Evolutionary conservation across 345 rosid genomes (phyloP).

Genomic region (Draba incana): DNA sequence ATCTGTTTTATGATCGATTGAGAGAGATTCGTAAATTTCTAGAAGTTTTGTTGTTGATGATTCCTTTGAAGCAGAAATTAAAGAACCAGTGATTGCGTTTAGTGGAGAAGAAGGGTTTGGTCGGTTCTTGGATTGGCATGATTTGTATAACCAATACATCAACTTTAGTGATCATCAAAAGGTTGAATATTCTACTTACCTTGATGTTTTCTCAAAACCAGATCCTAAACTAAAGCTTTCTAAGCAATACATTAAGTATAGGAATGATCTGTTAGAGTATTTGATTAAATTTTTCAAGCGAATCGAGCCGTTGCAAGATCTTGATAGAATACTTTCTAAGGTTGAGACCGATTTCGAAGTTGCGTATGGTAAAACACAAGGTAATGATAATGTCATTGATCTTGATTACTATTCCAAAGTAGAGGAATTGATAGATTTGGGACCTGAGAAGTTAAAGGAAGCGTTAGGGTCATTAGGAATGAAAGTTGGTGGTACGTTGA

Average conservation of each 20-base stretch:
- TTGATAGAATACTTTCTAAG: slow-evolving; percentile 70
- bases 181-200: slow-evolving; percentile 66
- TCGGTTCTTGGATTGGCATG: slow-evolving; percentile 76
- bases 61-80: no score
- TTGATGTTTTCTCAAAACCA: slow-evolving; percentile 61
- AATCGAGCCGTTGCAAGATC: slow-evolving; percentile 91
- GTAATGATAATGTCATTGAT: no score
- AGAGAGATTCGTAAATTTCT: no score
- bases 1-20: slow-evolving; percentile 43
- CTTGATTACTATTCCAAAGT: no score
- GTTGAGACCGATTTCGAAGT: slow-evolving; percentile 36
- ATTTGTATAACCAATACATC: slow-evolving; percentile 66
- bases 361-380: not conserved
- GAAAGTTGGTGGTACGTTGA: no score
- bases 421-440: no score
- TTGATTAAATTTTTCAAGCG: slow-evolving; percentile 66
- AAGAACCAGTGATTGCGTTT: no score
- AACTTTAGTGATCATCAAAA: slow-evolving; percentile 61
- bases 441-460: no score
- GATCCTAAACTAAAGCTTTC: slow-evolving; percentile 58
- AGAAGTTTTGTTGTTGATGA: no score
- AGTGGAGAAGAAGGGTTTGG: slow-evolving; percentile 63
- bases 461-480: no score
- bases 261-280: slow-evolving; percentile 67
- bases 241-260: slow-evolving; percentile 66